Conservation (phyloP, 139 green algal genomes). For the Ostreobium quekettii region DNA sequence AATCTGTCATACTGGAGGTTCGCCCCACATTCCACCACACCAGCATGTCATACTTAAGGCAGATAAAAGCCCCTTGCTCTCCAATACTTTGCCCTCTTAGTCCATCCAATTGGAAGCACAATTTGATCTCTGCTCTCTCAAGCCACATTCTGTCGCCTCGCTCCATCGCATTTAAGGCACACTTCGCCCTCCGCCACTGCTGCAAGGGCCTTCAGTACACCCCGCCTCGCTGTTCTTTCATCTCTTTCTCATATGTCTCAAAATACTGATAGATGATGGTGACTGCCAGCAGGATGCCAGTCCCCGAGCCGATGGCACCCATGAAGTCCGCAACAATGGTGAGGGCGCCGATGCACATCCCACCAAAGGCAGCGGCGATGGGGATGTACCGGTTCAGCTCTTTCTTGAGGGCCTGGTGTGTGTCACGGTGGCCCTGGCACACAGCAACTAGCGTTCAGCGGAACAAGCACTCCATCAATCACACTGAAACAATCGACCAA, state of each 20-base stretch:
- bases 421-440: slow-evolving; percentile 72
- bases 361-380: slow-evolving; percentile 85
- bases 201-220: slow-evolving; percentile 19
- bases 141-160: too few relatives aligned
- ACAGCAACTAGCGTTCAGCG: too few relatives aligned
- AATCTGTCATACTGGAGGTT: too few relatives aligned
- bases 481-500: too few relatives aligned
- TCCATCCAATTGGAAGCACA: too few relatives aligned
- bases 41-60: too few relatives aligned
- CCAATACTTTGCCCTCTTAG: too few relatives aligned
- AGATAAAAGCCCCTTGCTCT: too few relatives aligned
- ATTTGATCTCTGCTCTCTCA: too few relatives aligned
- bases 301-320: slow-evolving; percentile 86
- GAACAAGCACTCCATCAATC: too few relatives aligned
- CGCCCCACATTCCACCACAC: too few relatives aligned
- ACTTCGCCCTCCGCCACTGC: neutral
- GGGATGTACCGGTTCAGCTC: slow-evolving; percentile 89
- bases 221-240: slow-evolving; percentile 27
- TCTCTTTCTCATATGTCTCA: slow-evolving; percentile 66
- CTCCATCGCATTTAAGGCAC: too few relatives aligned
- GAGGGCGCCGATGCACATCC: slow-evolving; percentile 98
- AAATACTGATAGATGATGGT: slow-evolving; percentile 99
- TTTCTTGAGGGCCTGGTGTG: slow-evolving; percentile 75
- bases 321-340: slow-evolving; percentile 99
- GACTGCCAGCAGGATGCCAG: slow-evolving; percentile 95